Conservation (phyloP, 1,139 yeast species). For the Meyerozyma guilliermondii region DNA sequence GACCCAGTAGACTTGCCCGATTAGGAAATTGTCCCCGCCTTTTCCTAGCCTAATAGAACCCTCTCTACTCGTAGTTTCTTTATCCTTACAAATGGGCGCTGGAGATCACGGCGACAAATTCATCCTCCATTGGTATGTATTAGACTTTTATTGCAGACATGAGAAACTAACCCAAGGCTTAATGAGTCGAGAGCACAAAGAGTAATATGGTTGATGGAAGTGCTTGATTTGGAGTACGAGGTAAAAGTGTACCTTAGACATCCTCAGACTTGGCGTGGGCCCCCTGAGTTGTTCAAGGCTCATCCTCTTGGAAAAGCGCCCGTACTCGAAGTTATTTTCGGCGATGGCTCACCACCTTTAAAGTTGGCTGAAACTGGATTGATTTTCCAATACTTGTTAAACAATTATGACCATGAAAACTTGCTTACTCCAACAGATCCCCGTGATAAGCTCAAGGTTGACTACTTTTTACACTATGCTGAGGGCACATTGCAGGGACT, state of each 20-base stretch:
- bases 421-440: constrained; percentile 27
- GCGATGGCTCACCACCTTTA: constrained; percentile 34
- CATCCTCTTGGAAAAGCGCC: constrained; percentile 61
- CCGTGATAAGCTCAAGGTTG: constrained; percentile 35
- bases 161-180: constrained; percentile 24
- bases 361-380: constrained; percentile 44
- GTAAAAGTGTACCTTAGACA: constrained; percentile 46
- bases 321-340: constrained; percentile 40
- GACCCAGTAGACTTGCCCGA: background rate
- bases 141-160: too few species aligned
- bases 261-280: constrained; percentile 38
- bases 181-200: constrained; percentile 51
- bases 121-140: constrained; percentile 6
- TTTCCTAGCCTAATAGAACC: background rate
- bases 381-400: constrained; percentile 40
- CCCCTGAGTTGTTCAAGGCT: constrained; percentile 41
- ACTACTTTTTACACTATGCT: constrained; percentile 48
- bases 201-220: constrained; percentile 51
- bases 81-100: background rate
- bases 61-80: background rate
- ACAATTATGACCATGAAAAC: constrained; percentile 33
- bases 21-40: background rate
- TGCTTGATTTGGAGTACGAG: constrained; percentile 47
- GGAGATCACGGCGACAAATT: constrained; percentile 4
- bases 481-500: constrained; percentile 56